Percentiles rank a stretch among this genome's conserved stretches.
Evolutionary conservation across 2,329 filamentous ascomycete species (phyloP).

Genomic region (Sporothrix variecibatus): DNA sequence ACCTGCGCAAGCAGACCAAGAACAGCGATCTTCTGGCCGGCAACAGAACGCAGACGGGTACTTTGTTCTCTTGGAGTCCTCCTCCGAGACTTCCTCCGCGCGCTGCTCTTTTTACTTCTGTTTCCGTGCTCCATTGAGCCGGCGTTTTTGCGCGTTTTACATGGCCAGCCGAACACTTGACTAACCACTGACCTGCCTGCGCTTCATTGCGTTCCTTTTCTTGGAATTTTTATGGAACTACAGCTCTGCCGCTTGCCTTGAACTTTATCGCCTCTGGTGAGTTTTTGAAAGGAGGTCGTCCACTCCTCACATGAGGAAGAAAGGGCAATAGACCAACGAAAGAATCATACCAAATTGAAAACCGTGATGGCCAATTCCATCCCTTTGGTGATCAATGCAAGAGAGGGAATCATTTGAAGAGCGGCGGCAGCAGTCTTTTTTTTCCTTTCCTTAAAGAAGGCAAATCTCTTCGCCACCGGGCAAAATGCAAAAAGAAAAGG

Average conservation of each 20-base stretch:
- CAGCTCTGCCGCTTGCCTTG: constrained; percentile 77
- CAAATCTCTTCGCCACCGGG: not conserved
- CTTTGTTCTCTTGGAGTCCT: constrained; percentile 10
- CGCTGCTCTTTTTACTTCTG: constrained; percentile 6
- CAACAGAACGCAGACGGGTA: constrained; percentile 83
- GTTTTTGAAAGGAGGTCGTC: constrained; percentile 45
- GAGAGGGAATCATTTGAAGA: constrained; percentile 21
- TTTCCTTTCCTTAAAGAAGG: not conserved
- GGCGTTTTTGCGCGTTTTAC: not conserved
- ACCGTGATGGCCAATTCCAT: constrained; percentile 12
- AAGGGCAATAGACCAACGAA: not conserved
- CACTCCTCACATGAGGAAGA: constrained; percentile 37
- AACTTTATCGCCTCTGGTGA: constrained; percentile 93
- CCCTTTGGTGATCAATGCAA: constrained; percentile 4
- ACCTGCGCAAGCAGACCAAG: constrained; percentile 61
- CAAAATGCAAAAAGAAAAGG: not conserved
- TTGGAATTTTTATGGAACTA: constrained; percentile 7
- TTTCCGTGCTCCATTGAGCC: not conserved
- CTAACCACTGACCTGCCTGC: constrained; percentile 23
- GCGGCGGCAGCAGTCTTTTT: constrained; percentile 19
- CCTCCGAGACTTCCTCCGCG: not conserved
- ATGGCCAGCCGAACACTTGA: not conserved
- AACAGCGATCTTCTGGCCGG: constrained; percentile 72
- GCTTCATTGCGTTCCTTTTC: constrained; percentile 13
- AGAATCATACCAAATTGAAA: not conserved